These are phyloP conservation scores for Calocybe gangraenosa DNA, from an alignment of 768 basidiomycete species.

Conservation along the genomic window DNA sequence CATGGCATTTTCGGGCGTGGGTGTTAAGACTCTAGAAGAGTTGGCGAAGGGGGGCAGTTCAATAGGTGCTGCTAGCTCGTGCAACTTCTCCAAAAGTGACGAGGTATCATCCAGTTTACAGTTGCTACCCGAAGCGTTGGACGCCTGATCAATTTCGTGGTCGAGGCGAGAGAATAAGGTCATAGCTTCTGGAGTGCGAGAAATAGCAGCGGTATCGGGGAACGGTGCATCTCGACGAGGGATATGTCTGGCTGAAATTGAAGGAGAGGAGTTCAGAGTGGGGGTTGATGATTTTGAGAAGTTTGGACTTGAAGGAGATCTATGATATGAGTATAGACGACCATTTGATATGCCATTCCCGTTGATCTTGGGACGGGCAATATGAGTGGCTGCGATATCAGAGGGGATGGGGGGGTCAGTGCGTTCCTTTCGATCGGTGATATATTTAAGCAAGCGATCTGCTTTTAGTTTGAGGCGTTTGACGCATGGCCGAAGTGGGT, in stretches of 20 bases:
- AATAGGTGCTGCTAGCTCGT: conserved; percentile 28
- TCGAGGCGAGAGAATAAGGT: conserved; percentile 58
- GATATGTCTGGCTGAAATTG: conserved; percentile 19
- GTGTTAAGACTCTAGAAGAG: conserved; percentile 23
- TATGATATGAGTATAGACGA: conserved; percentile 28
- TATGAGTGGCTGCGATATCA: conserved; percentile 30
- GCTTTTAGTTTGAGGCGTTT: conserved; percentile 80
- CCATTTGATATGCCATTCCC: conserved; percentile 43
- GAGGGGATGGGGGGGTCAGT: conserved; percentile 64
- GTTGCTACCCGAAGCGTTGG: conserved; percentile 2
- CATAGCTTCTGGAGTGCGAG: conserved; percentile 77
- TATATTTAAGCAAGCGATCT: conserved; percentile 79
- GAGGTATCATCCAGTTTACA: conserved; percentile 9
- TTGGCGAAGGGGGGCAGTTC: conserved; percentile 30
- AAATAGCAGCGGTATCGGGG: conserved; percentile 61
- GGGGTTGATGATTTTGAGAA: conserved; percentile 26
- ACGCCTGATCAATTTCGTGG: conserved; percentile 33
- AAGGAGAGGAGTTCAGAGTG: conserved; percentile 22
- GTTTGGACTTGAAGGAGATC: conserved; percentile 34
- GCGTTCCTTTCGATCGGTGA: conserved; percentile 85
- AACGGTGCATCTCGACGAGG: conserved; percentile 47
- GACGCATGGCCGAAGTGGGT: conserved; percentile 83
- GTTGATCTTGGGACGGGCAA: conserved; percentile 32
- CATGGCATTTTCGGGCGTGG: conserved; percentile 19
- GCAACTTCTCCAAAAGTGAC: conserved; percentile 26